A percentile compares a stretch with the other conserved stretches of the same genome.
These are phyloP conservation scores for Daldinia bambusicola DNA, from an alignment of 495 filamentous ascomycete genomes.

Conservation along the genomic window DNA sequence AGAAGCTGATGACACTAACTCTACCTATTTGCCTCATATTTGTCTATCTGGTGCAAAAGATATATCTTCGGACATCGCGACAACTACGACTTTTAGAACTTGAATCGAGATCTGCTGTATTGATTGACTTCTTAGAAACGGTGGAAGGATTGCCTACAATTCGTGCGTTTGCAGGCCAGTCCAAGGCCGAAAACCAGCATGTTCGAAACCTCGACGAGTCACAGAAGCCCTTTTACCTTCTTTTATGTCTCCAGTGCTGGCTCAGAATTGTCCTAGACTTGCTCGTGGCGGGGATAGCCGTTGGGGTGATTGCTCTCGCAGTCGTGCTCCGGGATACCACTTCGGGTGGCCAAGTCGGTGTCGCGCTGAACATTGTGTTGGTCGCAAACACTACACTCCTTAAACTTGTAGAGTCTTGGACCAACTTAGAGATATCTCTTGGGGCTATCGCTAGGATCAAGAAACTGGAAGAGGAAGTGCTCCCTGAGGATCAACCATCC, in stretches of 20 bases:
- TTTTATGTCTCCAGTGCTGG: constrained; percentile 66
- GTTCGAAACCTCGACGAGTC: constrained; percentile 63
- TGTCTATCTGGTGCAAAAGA: constrained; percentile 61
- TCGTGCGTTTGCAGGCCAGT: constrained; percentile 60
- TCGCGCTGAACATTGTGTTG: constrained; percentile 55
- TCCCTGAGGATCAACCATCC: constrained; percentile 57
- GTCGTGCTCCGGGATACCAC: constrained; percentile 48
- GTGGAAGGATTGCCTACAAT: constrained; percentile 61
- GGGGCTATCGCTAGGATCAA: constrained; percentile 65
- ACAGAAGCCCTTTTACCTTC: constrained; percentile 62
- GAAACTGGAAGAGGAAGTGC: constrained; percentile 61
- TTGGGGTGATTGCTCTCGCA: constrained; percentile 54
- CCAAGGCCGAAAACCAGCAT: constrained; percentile 59
- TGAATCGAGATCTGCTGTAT: constrained; percentile 57
- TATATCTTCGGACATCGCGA: constrained; percentile 67
- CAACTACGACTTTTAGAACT: constrained; percentile 69
- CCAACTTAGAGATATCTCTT: constrained; percentile 55
- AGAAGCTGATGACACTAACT: constrained; percentile 43
- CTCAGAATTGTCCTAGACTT: constrained; percentile 60
- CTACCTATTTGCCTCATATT: constrained; percentile 49
- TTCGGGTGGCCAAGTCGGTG: constrained; percentile 51
- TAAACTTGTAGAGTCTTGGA: constrained; percentile 53
- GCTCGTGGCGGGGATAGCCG: constrained; percentile 55
- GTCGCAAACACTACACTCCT: constrained; percentile 49
- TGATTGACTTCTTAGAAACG: constrained; percentile 60